Evolutionary conservation across 768 basidiomycete genomes (phyloP), one percentile per base, ranked within the genome.

Genomic region (Suillus weaverae): DNA sequence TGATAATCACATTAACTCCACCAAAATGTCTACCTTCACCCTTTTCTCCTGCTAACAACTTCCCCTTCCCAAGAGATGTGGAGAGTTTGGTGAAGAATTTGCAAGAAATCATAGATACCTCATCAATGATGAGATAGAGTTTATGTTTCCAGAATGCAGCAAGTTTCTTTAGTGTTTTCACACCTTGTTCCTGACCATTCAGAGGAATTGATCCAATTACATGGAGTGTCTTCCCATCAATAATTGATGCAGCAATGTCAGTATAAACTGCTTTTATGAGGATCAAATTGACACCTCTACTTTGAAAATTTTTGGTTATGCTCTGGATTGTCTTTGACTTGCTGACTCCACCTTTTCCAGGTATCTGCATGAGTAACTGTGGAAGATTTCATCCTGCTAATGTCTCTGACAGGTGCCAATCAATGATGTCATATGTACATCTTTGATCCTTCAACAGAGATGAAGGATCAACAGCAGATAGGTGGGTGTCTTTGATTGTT

Each of bases 331-430:
- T 61, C 2, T 69, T 72, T 0, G 81, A 80, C 62, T 85, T 85
- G 0, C 84, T 82, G 0, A 79, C 80, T 0, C 83, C 82, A 0
- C 82, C 83, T 59, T 79, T 74, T 0, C 83, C 83, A 0, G 72
- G 66, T 0, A 84, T 65, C 0, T 78, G 41, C 81, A 83, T 82
- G 0, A 73, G 65, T 2, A 84, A 67, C 53, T 77, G 80, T 11
- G 53, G 36, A 16, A 62, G 70, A 0, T 63, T 22, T 4, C 61
- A 6, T 18, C 74, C 72, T 32, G 53, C n/a, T 2, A 75, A 43
- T 22, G 69, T 69, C 16, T 71, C 33, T 3, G 60, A 22, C 2
- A 81, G 43, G 30, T 79, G 78, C 16, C 67, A 63, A 14, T 65
- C 64, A 1, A 83, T 67, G 8, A 83, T 79, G 50, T 80, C 71